Evolutionary conservation across 169 alveolate species (phyloP).

Genomic region (Condylostoma magnum): DNA sequence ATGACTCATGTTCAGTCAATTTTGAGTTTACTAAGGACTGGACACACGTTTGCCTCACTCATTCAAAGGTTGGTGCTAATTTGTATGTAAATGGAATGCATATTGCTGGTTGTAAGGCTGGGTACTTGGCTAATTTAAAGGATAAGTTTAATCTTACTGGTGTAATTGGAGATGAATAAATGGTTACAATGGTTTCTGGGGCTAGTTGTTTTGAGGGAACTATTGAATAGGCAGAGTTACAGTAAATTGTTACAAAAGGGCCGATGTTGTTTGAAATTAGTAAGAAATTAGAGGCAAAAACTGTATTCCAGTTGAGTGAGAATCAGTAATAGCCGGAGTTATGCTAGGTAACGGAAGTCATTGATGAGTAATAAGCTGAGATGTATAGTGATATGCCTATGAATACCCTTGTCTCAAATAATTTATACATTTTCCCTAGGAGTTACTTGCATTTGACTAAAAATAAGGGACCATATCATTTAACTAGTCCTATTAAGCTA

Average conservation of each 20-base stretch:
- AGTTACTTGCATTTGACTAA: too few relatives aligned
- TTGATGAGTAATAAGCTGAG: neutral
- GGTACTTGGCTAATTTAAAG: neutral
- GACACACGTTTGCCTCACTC: conserved; percentile 12
- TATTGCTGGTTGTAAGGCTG: neutral
- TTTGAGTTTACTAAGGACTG: neutral
- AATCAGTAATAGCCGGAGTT: neutral
- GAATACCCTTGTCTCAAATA: neutral
- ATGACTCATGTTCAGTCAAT: neutral
- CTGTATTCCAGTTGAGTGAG: conserved; percentile 20
- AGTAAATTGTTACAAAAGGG: neutral
- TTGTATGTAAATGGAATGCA: conserved; percentile 14
- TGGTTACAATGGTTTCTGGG: neutral
- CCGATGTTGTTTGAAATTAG: neutral
- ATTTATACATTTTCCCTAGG: too few relatives aligned
- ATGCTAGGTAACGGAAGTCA: neutral
- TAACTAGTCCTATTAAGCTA: conserved; percentile 9
- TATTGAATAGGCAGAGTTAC: neutral
- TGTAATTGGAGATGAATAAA: conserved; percentile 12
- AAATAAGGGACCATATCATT: too few relatives aligned
- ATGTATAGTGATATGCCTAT: neutral
- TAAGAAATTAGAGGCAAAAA: neutral
- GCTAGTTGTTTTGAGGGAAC: neutral
- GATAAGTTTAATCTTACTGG: conserved; percentile 26
- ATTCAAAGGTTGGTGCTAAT: conserved; percentile 2